These are phyloP conservation scores for Rhodotorula sp. DNA, from an alignment of 1,284 basidiomycete genomes.

Conservation along the genomic window DNA sequence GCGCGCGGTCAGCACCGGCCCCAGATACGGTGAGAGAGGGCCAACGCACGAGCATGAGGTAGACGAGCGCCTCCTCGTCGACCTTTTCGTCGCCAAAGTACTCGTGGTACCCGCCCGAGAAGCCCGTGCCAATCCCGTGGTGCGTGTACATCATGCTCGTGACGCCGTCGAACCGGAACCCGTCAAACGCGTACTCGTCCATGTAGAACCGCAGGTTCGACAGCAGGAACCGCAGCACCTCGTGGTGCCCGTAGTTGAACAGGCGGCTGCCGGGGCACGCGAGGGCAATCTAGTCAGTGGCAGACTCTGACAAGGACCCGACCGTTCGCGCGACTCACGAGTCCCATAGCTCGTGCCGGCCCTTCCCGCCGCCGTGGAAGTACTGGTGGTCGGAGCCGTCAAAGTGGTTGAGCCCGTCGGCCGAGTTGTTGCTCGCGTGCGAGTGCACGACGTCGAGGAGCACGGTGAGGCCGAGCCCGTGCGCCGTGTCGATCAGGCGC, in stretches of 20 bases:
- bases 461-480: slow-evolving; percentile 87
- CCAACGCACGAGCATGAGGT: slow-evolving; percentile 88
- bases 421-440: slow-evolving; percentile 95
- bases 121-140: slow-evolving; percentile 95
- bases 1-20: no score
- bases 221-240: slow-evolving; percentile 89
- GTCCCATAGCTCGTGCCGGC: slow-evolving; percentile 95
- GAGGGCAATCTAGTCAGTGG: neutral
- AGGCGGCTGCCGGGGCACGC: slow-evolving; percentile 61
- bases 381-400: slow-evolving; percentile 96
- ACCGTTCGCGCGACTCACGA: slow-evolving; percentile 46
- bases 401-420: slow-evolving; percentile 92
- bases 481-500: slow-evolving; percentile 91
- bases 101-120: slow-evolving; percentile 96
- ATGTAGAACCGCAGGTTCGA: slow-evolving; percentile 95
- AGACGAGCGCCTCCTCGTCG: slow-evolving; percentile 87
- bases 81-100: slow-evolving; percentile 80
- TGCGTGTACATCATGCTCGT: slow-evolving; percentile 99
- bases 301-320: neutral
- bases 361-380: slow-evolving; percentile 90
- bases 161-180: slow-evolving; percentile 97
- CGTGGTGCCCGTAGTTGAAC: slow-evolving; percentile 94
- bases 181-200: slow-evolving; percentile 93
- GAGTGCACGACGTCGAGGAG: slow-evolving; percentile 96
- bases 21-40: no score